Base-by-base conservation (phyloP, 2,329 filamentous ascomycete genomes). In the Colletotrichum graminicola region DNA sequence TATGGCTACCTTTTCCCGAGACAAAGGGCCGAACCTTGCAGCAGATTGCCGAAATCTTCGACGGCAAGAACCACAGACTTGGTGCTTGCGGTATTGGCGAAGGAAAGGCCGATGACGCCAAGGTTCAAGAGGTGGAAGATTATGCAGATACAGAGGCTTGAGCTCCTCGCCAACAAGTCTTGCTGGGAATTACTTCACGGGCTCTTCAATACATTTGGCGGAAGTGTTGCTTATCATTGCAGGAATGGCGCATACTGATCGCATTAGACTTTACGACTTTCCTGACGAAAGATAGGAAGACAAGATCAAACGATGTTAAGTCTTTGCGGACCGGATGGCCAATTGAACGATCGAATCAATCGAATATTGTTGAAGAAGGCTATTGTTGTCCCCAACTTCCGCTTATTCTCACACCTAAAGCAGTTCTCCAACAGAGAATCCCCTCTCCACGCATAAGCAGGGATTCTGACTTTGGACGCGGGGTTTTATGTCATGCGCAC, bases 1-100 rank as follows among this genome's bases (percentile, higher is more conserved):
- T 76, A 26, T 79, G 76, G 61, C 73, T 78, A 14, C 73, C 73
- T 75, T 54, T 74, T 78, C 57, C 76, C 0, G 78, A 79, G 72
- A 79, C 76, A 7, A 79, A 78, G 73, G 75, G 70, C 1, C 52
- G 63, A 12, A 74, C 74, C 5, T 57, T 76, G 18, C 75, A 76
- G 62, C 73, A 76, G 65, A 67, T 75, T 36, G 71, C 73, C 36
- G 71, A 67, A 32, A 43, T 75, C 0, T 75, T 75, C 49, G 60
- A 75, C 29, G 71, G 67, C 59, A 64, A 72, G 57, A 74, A 66
- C 26, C 68, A 71, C 23, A 14, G 36, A 2, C 26, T 64, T 2
- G 68, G 59, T 4, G 39, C 32, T 26, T 29, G 23, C 7, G 41
- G n/a, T 12, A 6, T 23, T 5, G 51, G 32, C 8, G 7, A n/a